Percentiles rank a stretch among this genome's conserved stretches.
Evolutionary conservation across 1,284 basidiomycete species (phyloP).

Genomic region (Tausonia pullulans): DNA sequence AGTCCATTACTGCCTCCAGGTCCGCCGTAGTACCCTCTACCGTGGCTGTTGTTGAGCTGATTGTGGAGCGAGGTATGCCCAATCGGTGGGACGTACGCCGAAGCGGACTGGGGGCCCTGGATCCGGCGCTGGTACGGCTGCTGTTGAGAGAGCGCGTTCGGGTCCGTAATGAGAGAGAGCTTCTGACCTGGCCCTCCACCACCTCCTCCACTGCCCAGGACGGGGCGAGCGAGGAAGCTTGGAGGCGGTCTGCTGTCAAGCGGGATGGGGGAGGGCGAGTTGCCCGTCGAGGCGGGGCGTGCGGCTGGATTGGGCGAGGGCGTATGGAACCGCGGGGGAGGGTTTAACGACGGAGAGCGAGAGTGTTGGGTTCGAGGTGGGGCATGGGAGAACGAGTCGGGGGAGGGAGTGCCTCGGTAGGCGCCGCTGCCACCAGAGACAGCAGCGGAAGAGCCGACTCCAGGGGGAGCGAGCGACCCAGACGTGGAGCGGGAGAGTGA

Average conservation of each 20-base stretch:
- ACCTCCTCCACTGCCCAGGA: too few relatives aligned
- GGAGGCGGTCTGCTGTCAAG: too few relatives aligned
- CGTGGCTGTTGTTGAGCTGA: neutral
- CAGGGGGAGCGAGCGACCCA: too few relatives aligned
- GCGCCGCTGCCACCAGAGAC: too few relatives aligned
- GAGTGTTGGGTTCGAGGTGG: neutral
- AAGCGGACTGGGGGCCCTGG: neutral
- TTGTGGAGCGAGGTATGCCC: conserved; percentile 9
- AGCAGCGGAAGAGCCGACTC: too few relatives aligned
- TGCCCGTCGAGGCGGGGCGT: neutral
- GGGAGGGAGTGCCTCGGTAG: too few relatives aligned
- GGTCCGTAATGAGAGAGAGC: conserved; percentile 15
- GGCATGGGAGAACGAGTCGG: neutral
- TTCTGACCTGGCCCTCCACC: neutral
- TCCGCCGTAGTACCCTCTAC: too few relatives aligned
- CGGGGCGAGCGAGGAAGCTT: too few relatives aligned
- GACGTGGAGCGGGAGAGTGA: neutral
- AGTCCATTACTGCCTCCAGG: too few relatives aligned
- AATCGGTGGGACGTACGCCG: conserved; percentile 15
- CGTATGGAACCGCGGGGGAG: conserved; percentile 5
- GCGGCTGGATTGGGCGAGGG: neutral
- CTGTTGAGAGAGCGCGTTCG: conserved; percentile 1
- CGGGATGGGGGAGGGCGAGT: too few relatives aligned
- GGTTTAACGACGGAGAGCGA: neutral
- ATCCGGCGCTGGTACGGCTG: neutral